phyloP scores from a whole-genome alignment of 768 basidiomycete species.

The Boletus subcaerulescens region DNA sequence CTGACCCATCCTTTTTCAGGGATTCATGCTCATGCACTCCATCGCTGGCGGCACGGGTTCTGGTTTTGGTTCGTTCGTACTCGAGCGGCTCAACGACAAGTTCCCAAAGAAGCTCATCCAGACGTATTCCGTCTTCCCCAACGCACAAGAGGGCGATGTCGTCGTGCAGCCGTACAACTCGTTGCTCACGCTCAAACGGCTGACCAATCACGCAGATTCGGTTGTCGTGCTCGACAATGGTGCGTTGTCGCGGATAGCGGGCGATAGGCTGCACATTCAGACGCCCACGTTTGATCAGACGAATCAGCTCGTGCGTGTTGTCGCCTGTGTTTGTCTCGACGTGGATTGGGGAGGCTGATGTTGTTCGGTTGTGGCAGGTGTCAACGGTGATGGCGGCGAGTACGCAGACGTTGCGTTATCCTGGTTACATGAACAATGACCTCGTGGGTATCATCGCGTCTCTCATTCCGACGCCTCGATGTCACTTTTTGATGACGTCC shows the following conservation, averaged over 20 bases:
- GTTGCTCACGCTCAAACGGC: constrained; percentile 84
- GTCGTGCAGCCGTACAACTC: constrained; percentile 99
- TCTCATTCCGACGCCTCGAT: constrained; percentile 93
- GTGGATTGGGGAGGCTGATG: background rate
- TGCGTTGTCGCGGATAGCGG: constrained; percentile 88
- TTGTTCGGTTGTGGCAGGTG: constrained; percentile 48
- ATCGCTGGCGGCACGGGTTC: constrained; percentile 99
- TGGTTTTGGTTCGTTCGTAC: constrained; percentile 94
- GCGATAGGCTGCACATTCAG: constrained; percentile 85
- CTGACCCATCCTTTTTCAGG: constrained; percentile 45
- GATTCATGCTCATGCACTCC: constrained; percentile 98
- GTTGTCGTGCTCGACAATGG: constrained; percentile 98
- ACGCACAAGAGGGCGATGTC: constrained; percentile 89
- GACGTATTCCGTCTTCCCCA: constrained; percentile 98
- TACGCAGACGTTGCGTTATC: constrained; percentile 94
- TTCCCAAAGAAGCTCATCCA: constrained; percentile 99
- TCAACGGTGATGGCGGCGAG: constrained; percentile 98
- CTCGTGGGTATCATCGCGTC: constrained; percentile 96
- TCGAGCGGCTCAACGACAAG: constrained; percentile 94
- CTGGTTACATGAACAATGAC: constrained; percentile 99
- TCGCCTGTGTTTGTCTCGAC: too few species aligned
- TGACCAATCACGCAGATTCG: constrained; percentile 95
- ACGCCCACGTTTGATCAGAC: constrained; percentile 89
- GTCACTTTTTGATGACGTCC: constrained; percentile 98
- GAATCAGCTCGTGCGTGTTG: constrained; percentile 71